Base-by-base conservation (phyloP, 2,329 filamentous ascomycete genomes). In the Trichophyton schoenleinii region DNA sequence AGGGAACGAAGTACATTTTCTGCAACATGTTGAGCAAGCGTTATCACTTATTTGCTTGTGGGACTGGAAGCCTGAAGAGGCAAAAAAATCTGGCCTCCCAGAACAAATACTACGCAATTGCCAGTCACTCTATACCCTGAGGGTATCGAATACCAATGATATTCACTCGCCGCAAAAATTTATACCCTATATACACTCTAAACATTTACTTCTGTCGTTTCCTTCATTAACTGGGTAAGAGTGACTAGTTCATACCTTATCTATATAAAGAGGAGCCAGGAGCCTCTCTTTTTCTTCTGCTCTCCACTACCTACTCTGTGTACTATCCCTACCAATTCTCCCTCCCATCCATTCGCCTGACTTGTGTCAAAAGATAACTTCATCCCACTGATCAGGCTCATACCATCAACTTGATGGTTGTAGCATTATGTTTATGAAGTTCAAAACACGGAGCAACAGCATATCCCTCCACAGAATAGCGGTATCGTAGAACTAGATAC, bases 1-100 rank as follows among this genome's bases (percentile, higher is more conserved):
- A 36, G 48, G 57, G 34, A 60, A 48, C 15, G 59, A 63, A 44
- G 52, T 59, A 11, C 61, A 63, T 28, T 63, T 63, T 58, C 53
- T 58, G 44, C 18, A 53, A 31, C 52, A 59, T 3, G 59, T 63
- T 38, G 41, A 58, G 20, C 22, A 62, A 28, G 61, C 25, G n/a
- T 38, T 58, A 36, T 55, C 58, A n/a, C 7, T 42, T 36, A 52
- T 60, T 9, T 34, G 49, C 25, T 15, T 22, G 28, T 62, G 48
- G 58, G 49, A 58, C 22, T 60, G 58, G 61, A 57, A 42, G 31
- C 52, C n/a, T 8, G 52, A 60, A 22, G 61, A 62, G 22, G n/a
- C 8, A 15, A 57, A 52, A 48, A 58, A 52, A 48, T 62, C 49
- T 46, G 31, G 18, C 22, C n/a, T 62, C 46, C 31, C 57, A 2